Percentiles rank a stretch among this genome's conserved stretches.
Conservation (phyloP, 345 rosid species). For the Pugionium dolabratum region DNA sequence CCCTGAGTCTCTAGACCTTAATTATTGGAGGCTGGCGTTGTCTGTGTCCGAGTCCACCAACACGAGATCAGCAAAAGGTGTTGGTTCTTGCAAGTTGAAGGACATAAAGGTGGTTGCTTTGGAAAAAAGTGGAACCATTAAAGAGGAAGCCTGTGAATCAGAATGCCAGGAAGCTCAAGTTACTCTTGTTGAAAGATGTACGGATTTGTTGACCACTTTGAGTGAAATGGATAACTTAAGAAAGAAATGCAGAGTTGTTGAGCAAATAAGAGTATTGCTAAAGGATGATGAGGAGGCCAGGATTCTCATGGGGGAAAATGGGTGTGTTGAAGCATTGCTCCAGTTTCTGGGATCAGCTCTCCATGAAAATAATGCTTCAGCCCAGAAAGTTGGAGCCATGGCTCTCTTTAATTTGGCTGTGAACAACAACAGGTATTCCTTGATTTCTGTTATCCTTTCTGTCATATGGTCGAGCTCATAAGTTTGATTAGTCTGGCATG, state of each 20-base stretch:
- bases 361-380: conserved; percentile 46
- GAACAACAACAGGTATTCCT: conserved; percentile 77
- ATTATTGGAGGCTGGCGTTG: conserved; percentile 86
- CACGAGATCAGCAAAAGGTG: conserved; percentile 52
- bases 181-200: conserved; percentile 49
- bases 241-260: conserved; percentile 62
- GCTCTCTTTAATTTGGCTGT: conserved; percentile 95
- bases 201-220: conserved; percentile 53
- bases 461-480: conserved; percentile 2
- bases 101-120: conserved; percentile 68
- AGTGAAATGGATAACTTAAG: conserved; percentile 52
- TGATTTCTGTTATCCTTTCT: not conserved
- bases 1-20: conserved; percentile 86
- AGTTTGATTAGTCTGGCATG: not conserved
- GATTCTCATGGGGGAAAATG: conserved; percentile 77
- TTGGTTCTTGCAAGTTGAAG: conserved; percentile 53
- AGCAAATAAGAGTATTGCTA: conserved; percentile 62
- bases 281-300: conserved; percentile 95
- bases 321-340: conserved; percentile 74
- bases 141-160: conserved; percentile 52
- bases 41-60: conserved; percentile 64
- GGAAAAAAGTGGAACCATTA: conserved; percentile 61
- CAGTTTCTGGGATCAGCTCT: conserved; percentile 67
- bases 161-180: conserved; percentile 48
- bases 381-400: conserved; percentile 88